These are phyloP conservation scores for Hymenoscyphus fructigenus DNA, from an alignment of 2,329 filamentous ascomycete genomes.

Conservation along the genomic window DNA sequence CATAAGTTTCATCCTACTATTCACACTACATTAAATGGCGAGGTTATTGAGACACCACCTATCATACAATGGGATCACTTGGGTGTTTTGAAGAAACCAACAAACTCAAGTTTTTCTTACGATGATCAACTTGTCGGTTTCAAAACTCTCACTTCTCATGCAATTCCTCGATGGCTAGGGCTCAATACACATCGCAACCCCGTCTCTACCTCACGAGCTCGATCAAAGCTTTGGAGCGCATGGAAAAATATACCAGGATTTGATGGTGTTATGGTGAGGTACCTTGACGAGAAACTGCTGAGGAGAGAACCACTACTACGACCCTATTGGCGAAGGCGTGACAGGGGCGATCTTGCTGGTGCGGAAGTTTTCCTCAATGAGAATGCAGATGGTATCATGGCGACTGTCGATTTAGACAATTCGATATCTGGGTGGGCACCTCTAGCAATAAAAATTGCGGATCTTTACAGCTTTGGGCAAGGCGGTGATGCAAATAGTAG, in stretches of 20 bases:
- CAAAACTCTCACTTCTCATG: conserved; percentile 35
- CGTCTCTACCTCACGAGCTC: conserved; percentile 45
- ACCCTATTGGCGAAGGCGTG: conserved; percentile 43
- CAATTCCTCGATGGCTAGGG: conserved; percentile 38
- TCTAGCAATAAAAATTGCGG: conserved; percentile 39
- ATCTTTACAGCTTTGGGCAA: conserved; percentile 41
- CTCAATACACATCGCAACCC: conserved; percentile 40
- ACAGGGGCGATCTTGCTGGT: conserved; percentile 39
- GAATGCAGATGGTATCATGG: conserved; percentile 37
- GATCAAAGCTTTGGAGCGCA: conserved; percentile 47
- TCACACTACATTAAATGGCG: conserved; percentile 49
- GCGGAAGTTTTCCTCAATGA: conserved; percentile 44
- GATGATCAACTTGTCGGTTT: conserved; percentile 54
- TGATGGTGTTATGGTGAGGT: conserved; percentile 47
- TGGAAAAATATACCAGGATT: conserved; percentile 46
- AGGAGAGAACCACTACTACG: conserved; percentile 41
- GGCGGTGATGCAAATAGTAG: conserved; percentile 40
- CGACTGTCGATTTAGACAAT: conserved; percentile 37
- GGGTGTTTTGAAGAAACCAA: conserved; percentile 44
- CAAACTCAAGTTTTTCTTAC: conserved; percentile 43
- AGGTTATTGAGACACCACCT: conserved; percentile 50
- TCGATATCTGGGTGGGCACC: conserved; percentile 37
- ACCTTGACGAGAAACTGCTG: conserved; percentile 47
- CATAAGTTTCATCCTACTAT: conserved; percentile 50
- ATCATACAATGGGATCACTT: conserved; percentile 51